Base-by-base conservation (phyloP, 2,329 filamentous ascomycete genomes). In the Clarireedia homoeocarpa region DNA sequence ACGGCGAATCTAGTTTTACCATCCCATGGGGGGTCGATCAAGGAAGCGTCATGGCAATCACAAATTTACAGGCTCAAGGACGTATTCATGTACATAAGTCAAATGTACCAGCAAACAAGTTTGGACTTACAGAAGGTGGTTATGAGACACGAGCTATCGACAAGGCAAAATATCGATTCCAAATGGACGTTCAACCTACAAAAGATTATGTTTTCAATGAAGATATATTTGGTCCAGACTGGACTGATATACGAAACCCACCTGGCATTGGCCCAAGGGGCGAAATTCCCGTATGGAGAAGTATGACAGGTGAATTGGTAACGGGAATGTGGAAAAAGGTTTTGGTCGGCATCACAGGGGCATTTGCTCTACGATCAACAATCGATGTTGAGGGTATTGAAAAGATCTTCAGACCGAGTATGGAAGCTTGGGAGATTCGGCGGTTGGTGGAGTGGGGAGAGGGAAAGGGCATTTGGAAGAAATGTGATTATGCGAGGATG, bases 131-230 rank as follows among this genome's bases (percentile, higher is more conserved):
- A 53, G 84, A 85, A 6, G 81, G 81, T 15, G 83, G 86, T 61
- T 91, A 91, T 69, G 82, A 88, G 64, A 85, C 83, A 23, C 78
- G 85, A 55, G 81, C 82, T 57, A 84, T 85, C 59, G 80, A 86
- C 38, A 85, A 85, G 62, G 76, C 76, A 36, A 81, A 82, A 62
- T 77, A 88, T 50, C 79, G 81, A 61, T 89, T 88, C 69, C 75
- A 77, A 9, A 73, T 89, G 38, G 75, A 80, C 45, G 75, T 84
- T 20, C 71, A 75, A 1, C 83, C 84, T 1, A 87, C 84, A 0
- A 66, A 71, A 6, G 67, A 60, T 0, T 91, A 89, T 67, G 64
- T 79, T 14, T 81, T 75, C 64, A 76, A 83, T 49, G 75, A 80
- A 24, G 71, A 77, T 1, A 73, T 79, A 44, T 14, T 26, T 14